phyloP scores from a whole-genome alignment of 192 early-diverging fungal species.

The Mortierella claussenii region DNA sequence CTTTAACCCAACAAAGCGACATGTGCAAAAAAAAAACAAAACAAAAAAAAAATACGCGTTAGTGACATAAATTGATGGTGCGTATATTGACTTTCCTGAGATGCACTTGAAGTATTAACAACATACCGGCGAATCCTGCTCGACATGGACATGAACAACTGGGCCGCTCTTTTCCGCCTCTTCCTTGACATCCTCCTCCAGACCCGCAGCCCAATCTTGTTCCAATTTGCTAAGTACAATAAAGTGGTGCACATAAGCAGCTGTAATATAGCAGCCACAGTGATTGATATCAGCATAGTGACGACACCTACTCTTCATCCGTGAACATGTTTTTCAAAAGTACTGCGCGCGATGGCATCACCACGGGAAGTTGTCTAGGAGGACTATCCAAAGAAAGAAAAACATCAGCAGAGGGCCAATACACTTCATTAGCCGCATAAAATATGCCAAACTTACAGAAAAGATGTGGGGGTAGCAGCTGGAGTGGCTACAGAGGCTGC shows the following conservation, averaged over 20 bases:
- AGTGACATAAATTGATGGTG: background rate
- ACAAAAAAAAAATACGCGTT: too few relatives aligned
- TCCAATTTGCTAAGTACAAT: slow-evolving; percentile 74
- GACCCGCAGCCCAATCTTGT: slow-evolving; percentile 83
- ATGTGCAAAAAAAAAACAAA: too few relatives aligned
- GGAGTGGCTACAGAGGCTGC: slow-evolving; percentile 23
- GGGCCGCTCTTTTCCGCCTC: slow-evolving; percentile 86
- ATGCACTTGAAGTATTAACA: too few relatives aligned
- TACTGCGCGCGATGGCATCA: slow-evolving; percentile 71
- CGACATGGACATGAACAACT: slow-evolving; percentile 79
- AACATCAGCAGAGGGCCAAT: slow-evolving; percentile 6
- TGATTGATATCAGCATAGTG: too few relatives aligned
- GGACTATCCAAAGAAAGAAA: slow-evolving; percentile 26
- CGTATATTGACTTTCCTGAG: too few relatives aligned
- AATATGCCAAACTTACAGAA: slow-evolving; percentile 53
- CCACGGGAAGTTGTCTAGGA: slow-evolving; percentile 58
- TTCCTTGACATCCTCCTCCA: slow-evolving; percentile 84
- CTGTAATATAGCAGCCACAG: background rate
- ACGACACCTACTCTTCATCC: slow-evolving; percentile 78
- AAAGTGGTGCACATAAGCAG: slow-evolving; percentile 29
- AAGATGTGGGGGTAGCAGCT: slow-evolving; percentile 23
- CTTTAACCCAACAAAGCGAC: too few relatives aligned
- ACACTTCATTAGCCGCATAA: too few relatives aligned
- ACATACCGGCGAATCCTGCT: slow-evolving; percentile 68
- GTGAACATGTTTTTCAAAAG: slow-evolving; percentile 91